These are phyloP conservation scores for Colletotrichum orchidophilum DNA, from an alignment of 2,329 filamentous ascomycete genomes.

Conservation along the genomic window DNA sequence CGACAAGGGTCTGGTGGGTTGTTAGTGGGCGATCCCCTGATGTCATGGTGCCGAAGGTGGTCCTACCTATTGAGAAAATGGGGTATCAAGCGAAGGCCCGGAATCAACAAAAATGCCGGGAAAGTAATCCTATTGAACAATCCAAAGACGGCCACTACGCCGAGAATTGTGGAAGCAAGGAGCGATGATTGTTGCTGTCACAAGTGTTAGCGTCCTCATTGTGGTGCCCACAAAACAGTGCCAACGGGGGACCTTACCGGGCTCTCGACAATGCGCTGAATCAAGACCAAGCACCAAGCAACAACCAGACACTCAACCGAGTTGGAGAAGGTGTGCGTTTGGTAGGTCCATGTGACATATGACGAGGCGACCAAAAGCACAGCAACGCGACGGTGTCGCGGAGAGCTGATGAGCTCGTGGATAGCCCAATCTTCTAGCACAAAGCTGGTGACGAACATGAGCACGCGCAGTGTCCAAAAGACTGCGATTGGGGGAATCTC, in stretches of 20 bases:
- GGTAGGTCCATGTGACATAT: slow-evolving; percentile 98
- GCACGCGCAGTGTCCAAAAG: slow-evolving; percentile 86
- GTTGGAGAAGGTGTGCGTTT: slow-evolving; percentile 98
- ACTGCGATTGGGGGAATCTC: slow-evolving; percentile 85
- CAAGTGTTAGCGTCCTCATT: not conserved
- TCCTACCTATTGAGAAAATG: slow-evolving; percentile 84
- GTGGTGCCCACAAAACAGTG: not conserved
- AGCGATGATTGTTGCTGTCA: slow-evolving; percentile 77
- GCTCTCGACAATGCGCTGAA: slow-evolving; percentile 83
- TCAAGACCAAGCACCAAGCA: slow-evolving; percentile 91
- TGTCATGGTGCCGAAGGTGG: not conserved
- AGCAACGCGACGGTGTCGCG: slow-evolving; percentile 75
- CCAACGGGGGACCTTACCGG: slow-evolving; percentile 67
- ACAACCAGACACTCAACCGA: slow-evolving; percentile 94
- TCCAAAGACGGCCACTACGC: slow-evolving; percentile 84
- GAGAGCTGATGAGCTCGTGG: slow-evolving; percentile 85
- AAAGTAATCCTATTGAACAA: slow-evolving; percentile 98
- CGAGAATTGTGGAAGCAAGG: slow-evolving; percentile 79
- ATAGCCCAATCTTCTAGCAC: slow-evolving; percentile 98
- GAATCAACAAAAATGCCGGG: slow-evolving; percentile 89
- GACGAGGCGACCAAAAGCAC: slow-evolving; percentile 91
- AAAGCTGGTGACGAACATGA: slow-evolving; percentile 96
- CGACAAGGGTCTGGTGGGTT: slow-evolving; percentile 61
- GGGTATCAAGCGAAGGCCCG: slow-evolving; percentile 82
- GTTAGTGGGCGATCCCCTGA: slow-evolving; percentile 5